These are phyloP conservation scores for Corrigiola litoralis DNA, from an alignment of 179 eudicot species.

Conservation along the genomic window DNA sequence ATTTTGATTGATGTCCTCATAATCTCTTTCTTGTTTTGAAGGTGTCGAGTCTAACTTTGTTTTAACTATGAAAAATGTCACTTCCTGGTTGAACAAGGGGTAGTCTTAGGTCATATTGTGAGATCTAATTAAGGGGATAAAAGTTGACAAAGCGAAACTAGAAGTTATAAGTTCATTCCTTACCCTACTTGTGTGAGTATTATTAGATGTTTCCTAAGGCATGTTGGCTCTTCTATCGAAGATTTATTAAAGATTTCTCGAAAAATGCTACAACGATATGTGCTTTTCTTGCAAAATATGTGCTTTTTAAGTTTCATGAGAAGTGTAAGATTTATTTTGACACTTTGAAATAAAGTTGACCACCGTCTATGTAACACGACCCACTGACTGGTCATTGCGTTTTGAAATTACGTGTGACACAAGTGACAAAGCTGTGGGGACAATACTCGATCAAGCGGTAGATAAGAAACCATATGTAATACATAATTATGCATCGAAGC, in stretches of 20 bases:
- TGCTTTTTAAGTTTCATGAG: background rate
- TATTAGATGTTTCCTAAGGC: background rate
- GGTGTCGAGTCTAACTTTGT: too few species aligned
- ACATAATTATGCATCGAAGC: background rate
- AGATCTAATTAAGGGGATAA: background rate
- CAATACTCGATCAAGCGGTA: background rate
- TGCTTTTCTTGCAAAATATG: background rate
- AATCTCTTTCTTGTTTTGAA: too few species aligned
- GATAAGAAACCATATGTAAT: background rate
- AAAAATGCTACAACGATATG: background rate
- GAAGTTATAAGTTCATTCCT: background rate
- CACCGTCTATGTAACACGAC: background rate
- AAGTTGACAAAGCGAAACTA: background rate
- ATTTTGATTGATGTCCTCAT: too few species aligned
- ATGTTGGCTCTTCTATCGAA: background rate
- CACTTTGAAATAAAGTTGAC: background rate
- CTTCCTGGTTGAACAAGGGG: background rate
- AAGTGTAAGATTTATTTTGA: background rate
- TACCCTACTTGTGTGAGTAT: background rate
- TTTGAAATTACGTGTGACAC: background rate
- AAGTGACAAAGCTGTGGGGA: background rate
- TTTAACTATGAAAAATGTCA: background rate
- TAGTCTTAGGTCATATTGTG: background rate
- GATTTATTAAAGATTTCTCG: background rate
- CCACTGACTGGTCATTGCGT: background rate